Percentiles rank a stretch among this genome's conserved stretches.
These are phyloP conservation scores for Mrakia gelida DNA, from an alignment of 768 basidiomycete species.

Conservation along the genomic window DNA sequence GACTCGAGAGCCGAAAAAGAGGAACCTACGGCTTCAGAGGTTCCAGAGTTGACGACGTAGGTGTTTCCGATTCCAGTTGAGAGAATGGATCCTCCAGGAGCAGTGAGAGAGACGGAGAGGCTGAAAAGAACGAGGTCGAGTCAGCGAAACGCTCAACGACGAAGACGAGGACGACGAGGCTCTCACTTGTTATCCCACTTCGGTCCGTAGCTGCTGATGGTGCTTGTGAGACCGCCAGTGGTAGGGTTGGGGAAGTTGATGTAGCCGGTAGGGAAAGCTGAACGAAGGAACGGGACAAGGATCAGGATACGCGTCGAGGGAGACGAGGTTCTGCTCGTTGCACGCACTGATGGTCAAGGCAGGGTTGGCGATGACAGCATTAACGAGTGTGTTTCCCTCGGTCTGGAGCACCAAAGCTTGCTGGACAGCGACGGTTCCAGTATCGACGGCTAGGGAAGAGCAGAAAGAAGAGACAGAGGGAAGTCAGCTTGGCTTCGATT, in stretches of 20 bases:
- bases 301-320: neutral
- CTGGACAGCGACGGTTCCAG: constrained; percentile 9
- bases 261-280: constrained; percentile 25
- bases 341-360: constrained; percentile 4
- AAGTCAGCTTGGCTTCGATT: neutral
- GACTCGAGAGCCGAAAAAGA: neutral
- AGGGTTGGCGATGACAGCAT: constrained; percentile 6
- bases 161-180: neutral
- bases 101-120: constrained; percentile 16
- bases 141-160: neutral
- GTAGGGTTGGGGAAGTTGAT: constrained; percentile 49
- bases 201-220: constrained; percentile 40
- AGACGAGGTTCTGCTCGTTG: neutral
- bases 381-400: constrained; percentile 17
- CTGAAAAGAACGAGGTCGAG: neutral
- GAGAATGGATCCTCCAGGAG: constrained; percentile 45
- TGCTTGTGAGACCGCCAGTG: constrained; percentile 58
- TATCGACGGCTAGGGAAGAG: neutral
- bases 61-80: constrained; percentile 48
- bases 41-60: constrained; percentile 33
- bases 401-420: neutral
- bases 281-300: neutral
- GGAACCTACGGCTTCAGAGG: constrained; percentile 28
- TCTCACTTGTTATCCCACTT: constrained; percentile 24
- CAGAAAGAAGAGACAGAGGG: neutral